phyloP scores from a whole-genome alignment of 306 rosid genomes.

The Psophocarpus tetragonolobus region DNA sequence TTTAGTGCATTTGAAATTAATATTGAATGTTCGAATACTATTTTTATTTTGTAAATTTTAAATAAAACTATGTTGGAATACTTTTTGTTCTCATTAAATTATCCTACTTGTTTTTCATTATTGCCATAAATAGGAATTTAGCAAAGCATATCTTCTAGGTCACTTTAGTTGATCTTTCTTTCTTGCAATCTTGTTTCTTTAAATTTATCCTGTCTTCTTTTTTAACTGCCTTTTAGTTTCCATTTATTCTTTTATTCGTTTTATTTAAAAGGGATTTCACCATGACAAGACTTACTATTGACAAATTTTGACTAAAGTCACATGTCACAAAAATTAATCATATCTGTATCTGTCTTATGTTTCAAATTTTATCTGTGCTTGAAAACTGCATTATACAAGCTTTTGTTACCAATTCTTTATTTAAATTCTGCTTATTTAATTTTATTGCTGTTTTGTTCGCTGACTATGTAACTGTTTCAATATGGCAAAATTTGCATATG shows the following conservation, averaged over 20 bases:
- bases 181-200: conserved; percentile 6
- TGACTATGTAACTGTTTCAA: conserved; percentile 29
- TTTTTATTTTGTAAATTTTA: neutral
- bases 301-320: conserved; percentile 1
- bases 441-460: conserved; percentile 27
- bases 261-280: neutral
- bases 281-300: neutral
- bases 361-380: neutral
- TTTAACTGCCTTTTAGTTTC: neutral
- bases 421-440: neutral
- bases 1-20: neutral
- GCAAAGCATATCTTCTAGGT: neutral
- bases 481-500: conserved; percentile 34
- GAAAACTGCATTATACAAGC: neutral
- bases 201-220: neutral
- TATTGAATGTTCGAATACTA: neutral
- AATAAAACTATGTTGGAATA: neutral
- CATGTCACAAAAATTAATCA: neutral
- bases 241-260: neutral
- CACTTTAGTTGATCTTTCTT: conserved; percentile 13
- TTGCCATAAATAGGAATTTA: neutral
- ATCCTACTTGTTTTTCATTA: conserved; percentile 5
- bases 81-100: conserved; percentile 20
- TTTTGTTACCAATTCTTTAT: neutral
- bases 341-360: neutral